These are phyloP conservation scores for Trypanosoma platydactyli DNA, from an alignment of 208 protist species.

Conservation along the genomic window DNA sequence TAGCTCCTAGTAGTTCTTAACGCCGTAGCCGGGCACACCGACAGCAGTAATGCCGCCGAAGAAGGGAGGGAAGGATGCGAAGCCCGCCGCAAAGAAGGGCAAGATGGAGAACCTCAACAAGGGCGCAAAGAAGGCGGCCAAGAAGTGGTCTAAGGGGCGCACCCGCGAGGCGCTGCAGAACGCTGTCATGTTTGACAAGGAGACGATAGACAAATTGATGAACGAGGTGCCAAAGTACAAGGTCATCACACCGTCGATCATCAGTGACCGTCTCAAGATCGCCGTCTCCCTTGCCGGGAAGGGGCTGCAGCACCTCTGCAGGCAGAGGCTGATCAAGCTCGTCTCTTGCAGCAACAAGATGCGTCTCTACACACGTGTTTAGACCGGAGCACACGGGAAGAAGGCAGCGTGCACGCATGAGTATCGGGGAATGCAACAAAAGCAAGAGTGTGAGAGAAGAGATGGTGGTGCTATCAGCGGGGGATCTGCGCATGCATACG, in stretches of 20 bases:
- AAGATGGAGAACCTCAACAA: conserved; percentile 60
- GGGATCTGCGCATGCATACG: too few relatives aligned
- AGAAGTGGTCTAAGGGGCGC: conserved; percentile 94
- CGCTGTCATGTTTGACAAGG: conserved; percentile 91
- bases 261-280: conserved; percentile 90
- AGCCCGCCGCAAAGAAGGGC: conserved; percentile 48
- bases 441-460: too few relatives aligned
- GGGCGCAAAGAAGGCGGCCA: conserved; percentile 84
- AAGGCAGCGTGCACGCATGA: too few relatives aligned
- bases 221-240: conserved; percentile 92
- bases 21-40: too few relatives aligned
- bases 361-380: conserved; percentile 79
- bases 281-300: conserved; percentile 79
- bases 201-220: conserved; percentile 79
- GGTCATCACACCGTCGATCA: conserved; percentile 89
- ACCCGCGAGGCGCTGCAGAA: conserved; percentile 90
- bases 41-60: conserved; percentile 46
- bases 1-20: too few relatives aligned
- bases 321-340: conserved; percentile 76
- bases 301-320: conserved; percentile 88
- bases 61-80: conserved; percentile 44
- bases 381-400: conserved; percentile 3
- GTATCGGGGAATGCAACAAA: too few relatives aligned
- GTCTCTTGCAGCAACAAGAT: conserved; percentile 78
- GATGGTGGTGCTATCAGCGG: too few relatives aligned